Evolutionary conservation across 805 yeast species (phyloP), one percentile per base, ranked within the genome.

Genomic region (Starmerella etchellsii): DNA sequence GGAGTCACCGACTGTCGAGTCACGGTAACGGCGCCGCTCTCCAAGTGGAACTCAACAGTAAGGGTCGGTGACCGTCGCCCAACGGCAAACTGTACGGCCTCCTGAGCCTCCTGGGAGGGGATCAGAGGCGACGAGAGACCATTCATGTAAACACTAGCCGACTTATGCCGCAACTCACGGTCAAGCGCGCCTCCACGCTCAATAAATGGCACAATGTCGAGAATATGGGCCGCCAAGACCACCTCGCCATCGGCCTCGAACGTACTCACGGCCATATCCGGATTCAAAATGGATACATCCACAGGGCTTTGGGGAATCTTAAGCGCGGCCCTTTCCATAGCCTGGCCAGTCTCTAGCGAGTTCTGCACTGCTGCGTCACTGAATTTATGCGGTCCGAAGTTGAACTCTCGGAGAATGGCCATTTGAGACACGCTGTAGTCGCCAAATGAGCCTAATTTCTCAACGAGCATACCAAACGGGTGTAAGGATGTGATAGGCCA

Each of bases 401-500:
- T 69, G 50, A 63, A 64, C 49, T 65, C 97, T 55, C 96, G 75
- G 50, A 91, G 68, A 40, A 91, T 79, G 1, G 96, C 83, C 58
- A 80, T 88, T 46, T 85, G 73, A 59, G 85, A 95, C 31, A 88
- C 82, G 19, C 70, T 66, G 2, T 76, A 71, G 47, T 79, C 88
- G 49, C 77, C 82, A 54, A 81, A 74, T 29, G 74, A 70, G 20
- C 98, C 98, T 47, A 91, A 66, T 52, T 81, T 82, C 34, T 87
- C 81, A 21, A 88, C 79, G 42, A 91, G 66, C 24, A 95, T 85
- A 53, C 98, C 98, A 57, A 91, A 91, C 4, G 98, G 98, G 66
- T 91, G 98, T 60, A 91, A 70, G 0, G 97, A 88, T 9, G 98
- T 91, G 61, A 91, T 91, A 56, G 98, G 98, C 98, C 98, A 91